Base-by-base conservation (phyloP, 805 yeast species). In the Candida xiaguanensis region DNA sequence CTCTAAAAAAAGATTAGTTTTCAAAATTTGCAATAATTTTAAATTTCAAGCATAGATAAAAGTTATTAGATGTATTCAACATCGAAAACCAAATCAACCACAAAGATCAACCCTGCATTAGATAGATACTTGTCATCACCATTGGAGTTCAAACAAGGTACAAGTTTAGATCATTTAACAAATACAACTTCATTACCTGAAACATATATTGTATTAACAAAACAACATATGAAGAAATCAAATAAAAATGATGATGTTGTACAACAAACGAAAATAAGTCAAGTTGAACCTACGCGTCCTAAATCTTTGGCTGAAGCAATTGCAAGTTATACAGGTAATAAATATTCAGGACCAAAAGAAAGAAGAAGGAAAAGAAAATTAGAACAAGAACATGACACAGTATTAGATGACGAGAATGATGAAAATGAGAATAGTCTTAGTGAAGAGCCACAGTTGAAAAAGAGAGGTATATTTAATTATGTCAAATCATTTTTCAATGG, bases 41-140 rank as follows among this genome's bases (percentile, higher is more conserved):
- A 15, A 29, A 14, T 16, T 6, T 14, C 31, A 6, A 15, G 14
- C 15, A 26, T 26, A 7, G n/a, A 26, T 26, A 8, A 26, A 12
- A 26, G 5, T 9, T n/a, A 26, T n/a, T 18, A 31, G 23, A 31
- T 19, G 34, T 18, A 31, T n/a, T 12, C 29, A 9, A 19, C 29
- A 28, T 28, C 31, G n/a, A 16, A 6, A 8, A 28, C 6, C 12
- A 28, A n/a, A 11, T n/a, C 36, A 14, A 18, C 31, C 13, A 36
- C 23, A 17, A 35, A 36, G 25, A 23, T 41, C 20, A 68, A 75
- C 36, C 85, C 86, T n/a, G 56, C 79, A 32, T 75, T 80, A 43
- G 85, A 80, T 50, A 67, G 84, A 50, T 69, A 82, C 40, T 64
- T 81, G 29, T 61, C 80, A 20, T 75, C 76, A 41, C 89, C 88